These are phyloP conservation scores for Starmerella bombi DNA, from an alignment of 805 yeast species.

Conservation along the genomic window DNA sequence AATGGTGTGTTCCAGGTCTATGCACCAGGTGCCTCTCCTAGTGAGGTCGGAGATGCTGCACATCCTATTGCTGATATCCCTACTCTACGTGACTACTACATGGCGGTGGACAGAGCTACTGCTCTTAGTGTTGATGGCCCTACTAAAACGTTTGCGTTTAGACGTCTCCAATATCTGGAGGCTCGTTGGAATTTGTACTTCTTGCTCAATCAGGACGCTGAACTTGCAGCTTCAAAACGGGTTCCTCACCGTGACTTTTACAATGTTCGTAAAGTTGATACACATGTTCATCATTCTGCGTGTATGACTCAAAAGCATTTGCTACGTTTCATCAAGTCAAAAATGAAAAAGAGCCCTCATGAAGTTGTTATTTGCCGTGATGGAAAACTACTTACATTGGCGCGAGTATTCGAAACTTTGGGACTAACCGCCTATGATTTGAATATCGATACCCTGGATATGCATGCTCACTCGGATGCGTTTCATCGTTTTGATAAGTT, in stretches of 20 bases:
- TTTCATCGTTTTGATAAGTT: slow-evolving; percentile 97
- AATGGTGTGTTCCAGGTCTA: slow-evolving; percentile 62
- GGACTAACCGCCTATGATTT: slow-evolving; percentile 87
- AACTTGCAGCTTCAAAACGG: slow-evolving; percentile 73
- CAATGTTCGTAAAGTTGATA: slow-evolving; percentile 91
- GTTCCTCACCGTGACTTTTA: slow-evolving; percentile 97
- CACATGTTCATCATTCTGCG: slow-evolving; percentile 98
- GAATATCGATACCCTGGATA: slow-evolving; percentile 90
- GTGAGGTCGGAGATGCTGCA: not conserved
- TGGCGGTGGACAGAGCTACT: slow-evolving; percentile 65
- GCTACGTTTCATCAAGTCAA: slow-evolving; percentile 84
- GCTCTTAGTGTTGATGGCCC: slow-evolving; percentile 86
- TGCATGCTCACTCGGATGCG: slow-evolving; percentile 98
- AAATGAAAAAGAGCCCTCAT: slow-evolving; percentile 71
- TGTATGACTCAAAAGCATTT: slow-evolving; percentile 98
- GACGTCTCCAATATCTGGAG: slow-evolving; percentile 83
- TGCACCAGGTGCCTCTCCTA: slow-evolving; percentile 23
- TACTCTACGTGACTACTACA: slow-evolving; percentile 69
- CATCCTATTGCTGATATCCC: slow-evolving; percentile 47
- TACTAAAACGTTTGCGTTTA: slow-evolving; percentile 87
- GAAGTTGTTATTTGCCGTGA: slow-evolving; percentile 92
- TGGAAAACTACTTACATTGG: slow-evolving; percentile 70
- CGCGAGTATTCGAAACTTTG: slow-evolving; percentile 83
- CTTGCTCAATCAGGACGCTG: slow-evolving; percentile 82
- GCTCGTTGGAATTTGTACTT: slow-evolving; percentile 93